Evolutionary conservation across 805 yeast species (phyloP), one percentile per base, ranked within the genome.

Genomic region (Candida broadrunensis): DNA sequence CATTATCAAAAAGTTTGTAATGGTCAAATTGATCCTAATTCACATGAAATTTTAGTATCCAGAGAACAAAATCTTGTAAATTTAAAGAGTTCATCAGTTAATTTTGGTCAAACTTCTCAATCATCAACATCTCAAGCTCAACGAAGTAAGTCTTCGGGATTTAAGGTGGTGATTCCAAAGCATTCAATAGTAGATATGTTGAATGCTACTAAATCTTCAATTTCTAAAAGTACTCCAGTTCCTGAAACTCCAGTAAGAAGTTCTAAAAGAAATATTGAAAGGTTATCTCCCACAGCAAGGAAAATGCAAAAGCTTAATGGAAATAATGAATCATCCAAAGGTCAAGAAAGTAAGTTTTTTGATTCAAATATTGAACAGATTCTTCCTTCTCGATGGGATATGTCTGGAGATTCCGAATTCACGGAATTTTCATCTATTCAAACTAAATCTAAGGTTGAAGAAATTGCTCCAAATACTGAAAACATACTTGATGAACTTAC

Each of bases 11-110:
- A 63, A 32, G 71, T 89, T 16, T 86, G 95, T 8, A 48, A 46
- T 14, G 97, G 95, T 1, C 73, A 70, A 6, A 49, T 85, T 8
- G 78, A 83, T 56, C 97, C 97, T 1, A 69, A 75, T 39, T 69
- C 79, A 1, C 78, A 77, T 46, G 54, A 60, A 34, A 58, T 60
- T 1, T 60, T 83, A 24, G 44, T 68, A 0, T 64, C 82, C 2
- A 63, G 84, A 48, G 84, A 79, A 43, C 65, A 58, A 36, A 55
- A 56, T 36, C 45, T 72, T 33, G 34, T 33, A 11, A 26, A 29
- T 27, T 41, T 56, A 35, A 54, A 52, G 43, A 52, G 60, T 34
- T 35, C 36, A 3, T 54, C 59, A 7, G 30, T 53, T 3, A 46
- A 40, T 29, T 30, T 30, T 5, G 37, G 42, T 18, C 5, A 9